Conservation (phyloP, 768 basidiomycete species). For the Pulveroboletus sp. region DNA sequence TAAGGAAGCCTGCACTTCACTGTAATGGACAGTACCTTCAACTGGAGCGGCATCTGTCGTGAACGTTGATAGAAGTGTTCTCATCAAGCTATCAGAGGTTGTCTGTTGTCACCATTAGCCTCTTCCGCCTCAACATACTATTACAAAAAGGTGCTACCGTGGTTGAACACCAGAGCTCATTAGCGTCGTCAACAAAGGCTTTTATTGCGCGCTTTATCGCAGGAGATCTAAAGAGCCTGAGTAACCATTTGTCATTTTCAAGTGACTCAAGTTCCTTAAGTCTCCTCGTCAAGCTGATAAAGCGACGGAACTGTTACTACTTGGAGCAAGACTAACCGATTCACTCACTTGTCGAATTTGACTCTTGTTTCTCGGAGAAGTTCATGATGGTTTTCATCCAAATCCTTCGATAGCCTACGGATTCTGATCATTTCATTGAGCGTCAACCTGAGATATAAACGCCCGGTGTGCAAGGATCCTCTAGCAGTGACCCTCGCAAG, state of each 20-base stretch:
- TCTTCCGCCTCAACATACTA: too few relatives aligned
- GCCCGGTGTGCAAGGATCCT: neutral
- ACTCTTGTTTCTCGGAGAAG: neutral
- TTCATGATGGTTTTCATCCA: neutral
- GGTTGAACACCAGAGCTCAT: neutral
- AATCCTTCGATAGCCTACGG: neutral
- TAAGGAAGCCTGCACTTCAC: neutral
- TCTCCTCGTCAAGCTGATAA: neutral
- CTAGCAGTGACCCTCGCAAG: too few relatives aligned
- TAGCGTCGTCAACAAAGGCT: neutral
- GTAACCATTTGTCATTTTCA: neutral
- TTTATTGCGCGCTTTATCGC: neutral
- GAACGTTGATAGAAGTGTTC: neutral
- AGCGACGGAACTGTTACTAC: neutral
- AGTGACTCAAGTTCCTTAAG: neutral
- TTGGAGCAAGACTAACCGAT: neutral
- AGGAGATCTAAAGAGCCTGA: neutral
- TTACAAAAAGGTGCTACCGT: neutral
- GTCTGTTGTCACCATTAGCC: neutral
- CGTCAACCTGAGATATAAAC: conserved; percentile 5
- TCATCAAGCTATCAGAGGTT: conserved; percentile 4
- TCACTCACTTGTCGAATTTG: conserved; percentile 1
- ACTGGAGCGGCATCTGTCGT: neutral
- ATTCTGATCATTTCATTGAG: conserved; percentile 8
- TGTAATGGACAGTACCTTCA: neutral